These are phyloP conservation scores for Lanmaoa rubissima DNA, from an alignment of 768 basidiomycete species.

Conservation along the genomic window DNA sequence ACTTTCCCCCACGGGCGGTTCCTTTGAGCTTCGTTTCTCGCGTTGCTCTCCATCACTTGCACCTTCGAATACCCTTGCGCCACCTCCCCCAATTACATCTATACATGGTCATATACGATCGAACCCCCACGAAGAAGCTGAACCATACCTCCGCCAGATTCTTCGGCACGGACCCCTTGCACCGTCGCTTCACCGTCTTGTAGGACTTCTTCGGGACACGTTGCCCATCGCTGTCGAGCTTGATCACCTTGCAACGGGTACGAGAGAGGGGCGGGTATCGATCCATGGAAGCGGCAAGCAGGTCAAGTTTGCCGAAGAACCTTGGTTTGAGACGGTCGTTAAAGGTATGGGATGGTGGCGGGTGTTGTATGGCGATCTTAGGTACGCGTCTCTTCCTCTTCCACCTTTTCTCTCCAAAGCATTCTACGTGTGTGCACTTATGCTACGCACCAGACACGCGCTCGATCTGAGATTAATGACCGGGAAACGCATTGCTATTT, in stretches of 20 bases:
- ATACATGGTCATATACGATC: slow-evolving; percentile 21
- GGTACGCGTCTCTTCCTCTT: slow-evolving; percentile 38
- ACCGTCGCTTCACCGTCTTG: slow-evolving; percentile 62
- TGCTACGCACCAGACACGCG: slow-evolving; percentile 50
- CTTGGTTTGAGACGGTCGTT: slow-evolving; percentile 61
- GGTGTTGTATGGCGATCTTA: slow-evolving; percentile 64
- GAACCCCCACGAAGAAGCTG: slow-evolving; percentile 80
- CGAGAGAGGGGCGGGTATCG: slow-evolving; percentile 24
- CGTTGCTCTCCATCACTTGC: slow-evolving; percentile 34
- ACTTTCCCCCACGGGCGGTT: slow-evolving; percentile 62
- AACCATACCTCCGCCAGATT: slow-evolving; percentile 69
- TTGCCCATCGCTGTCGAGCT: slow-evolving; percentile 75
- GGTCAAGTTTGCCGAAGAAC: slow-evolving; percentile 16
- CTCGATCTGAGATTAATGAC: slow-evolving; percentile 78
- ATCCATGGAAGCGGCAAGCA: slow-evolving; percentile 18
- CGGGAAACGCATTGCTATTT: slow-evolving; percentile 59
- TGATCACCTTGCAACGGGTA: slow-evolving; percentile 46
- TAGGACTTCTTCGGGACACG: slow-evolving; percentile 70
- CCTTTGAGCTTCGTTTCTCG: slow-evolving; percentile 73
- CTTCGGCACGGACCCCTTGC: slow-evolving; percentile 68
- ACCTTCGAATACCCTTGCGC: slow-evolving; percentile 20
- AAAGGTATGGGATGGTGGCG: slow-evolving; percentile 85
- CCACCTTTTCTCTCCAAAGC: neutral
- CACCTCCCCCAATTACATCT: slow-evolving; percentile 33
- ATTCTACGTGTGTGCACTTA: neutral